These are phyloP conservation scores for Echinosophora koreensis DNA, from an alignment of 306 rosid genomes.

Conservation along the genomic window DNA sequence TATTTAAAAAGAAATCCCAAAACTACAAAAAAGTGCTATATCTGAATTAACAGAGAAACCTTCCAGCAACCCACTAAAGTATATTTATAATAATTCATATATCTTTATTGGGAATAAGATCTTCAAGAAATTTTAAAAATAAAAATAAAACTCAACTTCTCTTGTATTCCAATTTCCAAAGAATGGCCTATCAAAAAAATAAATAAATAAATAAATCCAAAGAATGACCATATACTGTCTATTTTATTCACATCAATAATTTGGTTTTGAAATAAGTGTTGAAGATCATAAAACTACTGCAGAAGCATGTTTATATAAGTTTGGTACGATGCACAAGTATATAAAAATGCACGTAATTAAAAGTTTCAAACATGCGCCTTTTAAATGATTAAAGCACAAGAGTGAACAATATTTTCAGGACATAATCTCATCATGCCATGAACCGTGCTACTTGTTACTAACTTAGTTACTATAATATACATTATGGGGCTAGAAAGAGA, in stretches of 20 bases:
- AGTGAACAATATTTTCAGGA: constrained; percentile 32
- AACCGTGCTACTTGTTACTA: constrained; percentile 21
- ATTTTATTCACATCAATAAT: constrained; percentile 38
- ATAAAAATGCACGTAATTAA: constrained; percentile 27
- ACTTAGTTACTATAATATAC: constrained; percentile 15
- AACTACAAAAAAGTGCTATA: background rate
- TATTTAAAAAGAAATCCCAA: background rate
- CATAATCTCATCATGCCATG: constrained; percentile 47
- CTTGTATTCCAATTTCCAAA: constrained; percentile 4
- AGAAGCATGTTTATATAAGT: constrained; percentile 48
- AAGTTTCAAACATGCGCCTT: constrained; percentile 53
- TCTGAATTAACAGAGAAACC: background rate
- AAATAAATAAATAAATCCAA: too few relatives aligned
- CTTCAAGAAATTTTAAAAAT: constrained; percentile 9
- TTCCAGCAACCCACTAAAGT: constrained; percentile 3
- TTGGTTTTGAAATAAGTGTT: constrained; percentile 43
- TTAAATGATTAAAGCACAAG: constrained; percentile 57
- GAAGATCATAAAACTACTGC: constrained; percentile 45
- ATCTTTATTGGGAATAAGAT: constrained; percentile 25
- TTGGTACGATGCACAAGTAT: constrained; percentile 37
- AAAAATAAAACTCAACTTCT: constrained; percentile 29
- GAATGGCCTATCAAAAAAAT: too few relatives aligned
- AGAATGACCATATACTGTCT: background rate
- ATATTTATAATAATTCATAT: constrained; percentile 19
- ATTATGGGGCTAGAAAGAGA: background rate